Evolutionary conservation across 176 grass and related monocot genomes (phyloP).

Genomic region (Zoysia pacifica): DNA sequence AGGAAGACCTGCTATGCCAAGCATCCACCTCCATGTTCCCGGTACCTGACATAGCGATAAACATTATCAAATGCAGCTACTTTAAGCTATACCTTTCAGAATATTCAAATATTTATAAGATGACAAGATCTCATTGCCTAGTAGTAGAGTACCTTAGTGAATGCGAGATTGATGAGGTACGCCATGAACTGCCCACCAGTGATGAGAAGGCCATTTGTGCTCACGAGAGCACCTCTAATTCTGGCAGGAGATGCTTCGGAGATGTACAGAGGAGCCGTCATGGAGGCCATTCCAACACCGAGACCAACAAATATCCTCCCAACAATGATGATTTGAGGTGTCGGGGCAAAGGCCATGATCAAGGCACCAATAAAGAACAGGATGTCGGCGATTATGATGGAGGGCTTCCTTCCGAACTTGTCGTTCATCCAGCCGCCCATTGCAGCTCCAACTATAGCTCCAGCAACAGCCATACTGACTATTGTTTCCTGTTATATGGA

Average conservation of each 20-base stretch:
- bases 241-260: conserved; percentile 95
- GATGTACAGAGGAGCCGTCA: conserved; percentile 96
- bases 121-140: neutral
- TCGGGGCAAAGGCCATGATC: conserved; percentile 76
- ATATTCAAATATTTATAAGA: neutral
- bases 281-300: conserved; percentile 96
- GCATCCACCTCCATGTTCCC: conserved; percentile 99
- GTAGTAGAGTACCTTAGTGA: conserved; percentile 58
- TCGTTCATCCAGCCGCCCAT: conserved; percentile 98
- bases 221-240: conserved; percentile 89
- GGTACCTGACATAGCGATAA: conserved; percentile 42
- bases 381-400: conserved; percentile 76
- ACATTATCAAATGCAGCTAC: neutral
- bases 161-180: conserved; percentile 96
- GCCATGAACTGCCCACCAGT: conserved; percentile 94
- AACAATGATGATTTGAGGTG: conserved; percentile 76
- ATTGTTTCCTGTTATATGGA: conserved; percentile 74
- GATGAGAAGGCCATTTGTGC: conserved; percentile 88
- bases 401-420: conserved; percentile 75
- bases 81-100: neutral
- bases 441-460: conserved; percentile 88
- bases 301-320: conserved; percentile 93
- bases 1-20: conserved; percentile 86
- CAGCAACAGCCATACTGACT: conserved; percentile 96
- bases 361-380: conserved; percentile 73